Conservation (phyloP, 2,329 filamentous ascomycete species). For the Harringtonia aguacate region DNA sequence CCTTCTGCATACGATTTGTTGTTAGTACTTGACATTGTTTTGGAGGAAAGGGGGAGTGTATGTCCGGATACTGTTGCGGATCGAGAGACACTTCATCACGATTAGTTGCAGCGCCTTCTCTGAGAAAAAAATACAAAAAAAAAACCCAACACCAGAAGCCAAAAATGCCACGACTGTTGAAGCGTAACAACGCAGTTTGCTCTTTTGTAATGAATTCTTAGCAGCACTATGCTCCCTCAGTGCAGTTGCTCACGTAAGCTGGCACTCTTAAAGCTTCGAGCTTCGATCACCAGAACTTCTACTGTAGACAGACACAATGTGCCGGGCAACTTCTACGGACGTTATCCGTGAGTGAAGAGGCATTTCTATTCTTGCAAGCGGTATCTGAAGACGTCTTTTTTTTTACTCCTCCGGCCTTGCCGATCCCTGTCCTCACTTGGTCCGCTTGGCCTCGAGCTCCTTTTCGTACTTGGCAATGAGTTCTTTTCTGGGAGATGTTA, state of each 20-base stretch:
- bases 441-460: slow-evolving; percentile 46
- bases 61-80: background rate
- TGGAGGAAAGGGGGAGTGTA: background rate
- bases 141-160: background rate
- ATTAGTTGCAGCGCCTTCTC: no score
- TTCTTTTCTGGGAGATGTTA: slow-evolving; percentile 38
- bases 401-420: background rate
- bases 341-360: background rate
- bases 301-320: background rate
- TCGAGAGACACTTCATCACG: no score
- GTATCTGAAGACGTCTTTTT: no score
- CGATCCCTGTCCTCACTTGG: slow-evolving; percentile 35
- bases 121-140: no score
- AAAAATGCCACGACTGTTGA: background rate
- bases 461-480: slow-evolving; percentile 48
- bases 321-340: no score
- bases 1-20: background rate
- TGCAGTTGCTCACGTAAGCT: no score
- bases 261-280: background rate
- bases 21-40: background rate
- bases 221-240: no score
- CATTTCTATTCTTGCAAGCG: background rate
- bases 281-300: background rate
- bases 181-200: no score
- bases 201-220: no score